Conservation (phyloP, 1,139 yeast genomes). For the Candida gigantensis region DNA sequence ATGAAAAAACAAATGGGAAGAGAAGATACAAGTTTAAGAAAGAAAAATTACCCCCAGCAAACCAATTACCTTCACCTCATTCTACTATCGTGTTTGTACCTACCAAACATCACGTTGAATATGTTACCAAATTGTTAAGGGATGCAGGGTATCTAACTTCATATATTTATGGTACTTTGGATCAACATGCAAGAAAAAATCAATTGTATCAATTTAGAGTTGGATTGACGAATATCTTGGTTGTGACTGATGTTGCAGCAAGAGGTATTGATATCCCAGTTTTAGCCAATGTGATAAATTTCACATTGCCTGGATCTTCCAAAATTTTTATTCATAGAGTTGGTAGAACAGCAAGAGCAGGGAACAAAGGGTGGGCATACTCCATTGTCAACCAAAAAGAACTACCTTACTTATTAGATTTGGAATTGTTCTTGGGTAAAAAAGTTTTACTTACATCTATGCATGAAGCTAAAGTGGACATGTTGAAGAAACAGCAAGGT, state of each 20-base stretch:
- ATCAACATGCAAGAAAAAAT: conserved; percentile 90
- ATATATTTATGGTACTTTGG: conserved; percentile 90
- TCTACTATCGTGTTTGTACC: conserved; percentile 96
- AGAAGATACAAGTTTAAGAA: conserved; percentile 46
- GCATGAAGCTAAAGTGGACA: conserved; percentile 61
- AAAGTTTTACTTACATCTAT: conserved; percentile 70
- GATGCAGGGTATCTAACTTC: conserved; percentile 85
- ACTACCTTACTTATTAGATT: conserved; percentile 83
- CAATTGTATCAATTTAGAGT: conserved; percentile 83
- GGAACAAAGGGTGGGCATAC: conserved; percentile 97
- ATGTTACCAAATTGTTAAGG: conserved; percentile 66
- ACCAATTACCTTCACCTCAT: conserved; percentile 75
- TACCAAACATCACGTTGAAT: conserved; percentile 97
- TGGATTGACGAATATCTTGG: conserved; percentile 80
- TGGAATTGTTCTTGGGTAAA: conserved; percentile 87
- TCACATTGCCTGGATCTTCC: conserved; percentile 86
- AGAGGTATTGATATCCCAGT: conserved; percentile 99
- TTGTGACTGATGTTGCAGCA: conserved; percentile 98
- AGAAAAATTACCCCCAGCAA: conserved; percentile 72
- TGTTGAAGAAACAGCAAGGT: conserved; percentile 48
- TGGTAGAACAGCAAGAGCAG: conserved; percentile 99
- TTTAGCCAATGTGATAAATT: conserved; percentile 90
- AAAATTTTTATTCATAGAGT: conserved; percentile 95
- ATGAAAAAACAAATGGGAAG: conserved; percentile 29
- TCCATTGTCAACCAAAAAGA: conserved; percentile 85